Evolutionary conservation across 2,329 filamentous ascomycete species (phyloP).

Genomic region (Macroventuria anomochaeta): DNA sequence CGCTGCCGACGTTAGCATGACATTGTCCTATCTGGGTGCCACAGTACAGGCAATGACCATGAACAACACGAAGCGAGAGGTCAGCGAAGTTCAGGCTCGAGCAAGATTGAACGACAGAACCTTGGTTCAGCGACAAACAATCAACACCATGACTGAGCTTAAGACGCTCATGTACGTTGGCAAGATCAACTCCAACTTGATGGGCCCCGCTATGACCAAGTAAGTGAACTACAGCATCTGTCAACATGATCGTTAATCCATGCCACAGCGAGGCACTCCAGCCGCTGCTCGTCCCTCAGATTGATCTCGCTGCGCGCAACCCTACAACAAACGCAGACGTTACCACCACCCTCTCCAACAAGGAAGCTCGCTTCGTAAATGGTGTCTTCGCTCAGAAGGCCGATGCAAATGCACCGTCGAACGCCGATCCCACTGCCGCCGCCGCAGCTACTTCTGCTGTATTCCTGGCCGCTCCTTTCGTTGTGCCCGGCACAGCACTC

Average conservation of each 20-base stretch:
- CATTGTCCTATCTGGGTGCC: slow-evolving; percentile 51
- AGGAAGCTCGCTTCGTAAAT: slow-evolving; percentile 73
- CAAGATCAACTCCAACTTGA: slow-evolving; percentile 65
- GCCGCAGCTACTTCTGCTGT: slow-evolving; percentile 53
- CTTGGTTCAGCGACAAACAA: slow-evolving; percentile 39
- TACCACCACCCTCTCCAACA: slow-evolving; percentile 69
- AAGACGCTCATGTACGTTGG: slow-evolving; percentile 74
- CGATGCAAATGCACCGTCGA: slow-evolving; percentile 55
- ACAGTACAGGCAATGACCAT: slow-evolving; percentile 50
- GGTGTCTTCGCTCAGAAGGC: slow-evolving; percentile 70
- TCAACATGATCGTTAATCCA: slow-evolving; percentile 19
- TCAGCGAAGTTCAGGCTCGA: slow-evolving; percentile 29
- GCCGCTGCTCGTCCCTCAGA: slow-evolving; percentile 69
- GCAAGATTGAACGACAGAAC: slow-evolving; percentile 29
- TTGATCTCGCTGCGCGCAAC: slow-evolving; percentile 68
- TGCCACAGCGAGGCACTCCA: slow-evolving; percentile 62
- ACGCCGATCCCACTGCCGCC: slow-evolving; percentile 51
- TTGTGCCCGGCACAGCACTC: slow-evolving; percentile 71
- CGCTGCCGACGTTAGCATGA: slow-evolving; percentile 50
- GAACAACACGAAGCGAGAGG: slow-evolving; percentile 40
- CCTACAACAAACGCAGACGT: slow-evolving; percentile 57
- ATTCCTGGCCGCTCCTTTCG: slow-evolving; percentile 59
- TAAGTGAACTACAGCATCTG: slow-evolving; percentile 51
- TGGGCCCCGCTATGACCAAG: slow-evolving; percentile 65
- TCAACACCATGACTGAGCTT: slow-evolving; percentile 48